phyloP scores from a whole-genome alignment of 306 rosid species.

The Hippophae tibetana region DNA sequence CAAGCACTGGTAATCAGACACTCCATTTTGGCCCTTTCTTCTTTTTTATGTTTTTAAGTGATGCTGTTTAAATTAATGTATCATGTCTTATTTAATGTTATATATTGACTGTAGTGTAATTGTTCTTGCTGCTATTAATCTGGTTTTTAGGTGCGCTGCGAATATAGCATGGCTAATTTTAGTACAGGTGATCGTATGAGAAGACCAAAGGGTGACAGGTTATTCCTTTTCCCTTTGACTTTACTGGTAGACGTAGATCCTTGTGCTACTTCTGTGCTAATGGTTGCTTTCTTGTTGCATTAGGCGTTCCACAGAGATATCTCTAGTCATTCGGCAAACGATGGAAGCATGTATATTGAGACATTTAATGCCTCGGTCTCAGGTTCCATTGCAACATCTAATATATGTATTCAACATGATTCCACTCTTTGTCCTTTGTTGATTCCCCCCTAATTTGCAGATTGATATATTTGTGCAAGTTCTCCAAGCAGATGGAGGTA shows the following conservation, averaged over 20 bases:
- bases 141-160: conserved; percentile 62
- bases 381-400: conserved; percentile 39
- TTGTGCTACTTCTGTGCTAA: conserved; percentile 2
- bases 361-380: conserved; percentile 82
- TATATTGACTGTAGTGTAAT: background rate
- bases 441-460: conserved; percentile 29
- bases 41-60: too few species aligned
- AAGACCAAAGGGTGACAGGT: conserved; percentile 91
- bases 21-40: too few species aligned
- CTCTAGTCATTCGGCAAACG: conserved; percentile 81
- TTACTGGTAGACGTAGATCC: background rate
- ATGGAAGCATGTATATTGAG: conserved; percentile 85
- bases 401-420: conserved; percentile 16
- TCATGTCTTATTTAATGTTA: too few species aligned
- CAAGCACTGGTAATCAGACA: too few species aligned
- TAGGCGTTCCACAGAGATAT: conserved; percentile 92
- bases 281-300: conserved; percentile 17
- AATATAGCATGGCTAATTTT: conserved; percentile 88
- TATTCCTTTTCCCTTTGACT: conserved; percentile 9
- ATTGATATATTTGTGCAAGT: conserved; percentile 89
- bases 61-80: too few species aligned
- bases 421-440: background rate
- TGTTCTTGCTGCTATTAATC: background rate
- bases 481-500: conserved; percentile 97
- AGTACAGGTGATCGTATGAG: conserved; percentile 91